phyloP scores from a whole-genome alignment of 495 filamentous ascomycete species.

The Penicillium soppii region DNA sequence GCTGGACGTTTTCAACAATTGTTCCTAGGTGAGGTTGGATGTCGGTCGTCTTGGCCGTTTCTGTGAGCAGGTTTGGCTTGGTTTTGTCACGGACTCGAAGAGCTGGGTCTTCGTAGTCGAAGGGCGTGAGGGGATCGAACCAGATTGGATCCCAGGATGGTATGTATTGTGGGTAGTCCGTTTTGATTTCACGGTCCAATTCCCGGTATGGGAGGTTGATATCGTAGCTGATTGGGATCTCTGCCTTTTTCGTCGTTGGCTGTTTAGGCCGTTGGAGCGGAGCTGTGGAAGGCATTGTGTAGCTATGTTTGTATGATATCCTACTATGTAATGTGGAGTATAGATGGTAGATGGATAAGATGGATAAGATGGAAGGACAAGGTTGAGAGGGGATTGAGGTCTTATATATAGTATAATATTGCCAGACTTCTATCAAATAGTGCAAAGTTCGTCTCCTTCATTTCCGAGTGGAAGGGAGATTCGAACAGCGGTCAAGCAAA shows the following conservation, averaged over 20 bases:
- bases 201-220: conserved; percentile 57
- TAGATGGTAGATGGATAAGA: conserved; percentile 7
- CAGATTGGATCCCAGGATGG: conserved; percentile 64
- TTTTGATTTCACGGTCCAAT: conserved; percentile 37
- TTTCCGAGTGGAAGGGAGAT: conserved; percentile 8
- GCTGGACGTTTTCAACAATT: conserved; percentile 70
- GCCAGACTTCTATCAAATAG: not conserved
- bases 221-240: conserved; percentile 52
- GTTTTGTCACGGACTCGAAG: conserved; percentile 53
- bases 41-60: conserved; percentile 52
- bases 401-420: not conserved
- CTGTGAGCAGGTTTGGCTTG: conserved; percentile 56
- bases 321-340: not conserved
- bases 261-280: conserved; percentile 32
- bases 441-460: conserved; percentile 12
- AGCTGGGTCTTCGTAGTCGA: conserved; percentile 59
- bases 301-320: not conserved
- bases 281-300: conserved; percentile 40
- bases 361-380: not conserved
- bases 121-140: conserved; percentile 58
- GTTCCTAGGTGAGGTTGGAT: conserved; percentile 71
- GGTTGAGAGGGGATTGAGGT: not conserved
- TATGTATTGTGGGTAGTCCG: conserved; percentile 60
- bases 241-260: conserved; percentile 31
- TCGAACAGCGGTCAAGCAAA: conserved; percentile 7